Base-by-base conservation (phyloP, 164 flowering plant genomes). In the Litsea cubeba region DNA sequence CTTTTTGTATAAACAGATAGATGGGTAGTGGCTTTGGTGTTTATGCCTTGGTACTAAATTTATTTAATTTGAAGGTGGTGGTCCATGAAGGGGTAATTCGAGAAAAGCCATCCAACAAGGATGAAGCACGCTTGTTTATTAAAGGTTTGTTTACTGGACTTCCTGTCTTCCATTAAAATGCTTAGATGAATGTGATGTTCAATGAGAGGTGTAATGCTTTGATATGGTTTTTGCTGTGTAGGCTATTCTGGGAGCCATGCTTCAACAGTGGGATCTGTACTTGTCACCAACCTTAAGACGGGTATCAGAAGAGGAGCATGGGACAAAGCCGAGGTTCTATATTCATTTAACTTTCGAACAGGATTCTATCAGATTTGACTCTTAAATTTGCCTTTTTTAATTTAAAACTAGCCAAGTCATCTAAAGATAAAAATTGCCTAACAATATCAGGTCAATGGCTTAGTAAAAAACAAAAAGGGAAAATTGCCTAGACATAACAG, bases 71-170 rank as follows among this genome's bases (percentile, higher is more conserved):
- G 83, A 83, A 93, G 97, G 98, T 95, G 88, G 98, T 95, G 84
- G 97, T 95, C 77, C 88, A 92, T 87, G 97, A 87, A 81, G 98
- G 94, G 75, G 76, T 77, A 72, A 75, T 95, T 74, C 87, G 97
- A 80, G 99, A 95, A 80, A 95, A 93, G 77, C 98, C 98, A 73
- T 86, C 91, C 40, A 83, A 82, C 84, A 86, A 89, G 80, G 97
- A 90, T 75, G 97, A 93, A 83, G 98, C 98, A 65, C 85, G 90
- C 2, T 74, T 85, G 69, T 93, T 90, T 68, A 77, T 92, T 26
- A 90, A 87, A 93, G 97, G 96, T 93, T 64, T 72, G 76, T 23
- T 65, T 71, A 12, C 50, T 20, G 23, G 46, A 28, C 26, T n/a
- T 51, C 23, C 60, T 18, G 17, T 54, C 12, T 70, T 62, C 35